Base-by-base conservation (phyloP, 352 stramenopile species). In the Globisporangium perplexum region DNA sequence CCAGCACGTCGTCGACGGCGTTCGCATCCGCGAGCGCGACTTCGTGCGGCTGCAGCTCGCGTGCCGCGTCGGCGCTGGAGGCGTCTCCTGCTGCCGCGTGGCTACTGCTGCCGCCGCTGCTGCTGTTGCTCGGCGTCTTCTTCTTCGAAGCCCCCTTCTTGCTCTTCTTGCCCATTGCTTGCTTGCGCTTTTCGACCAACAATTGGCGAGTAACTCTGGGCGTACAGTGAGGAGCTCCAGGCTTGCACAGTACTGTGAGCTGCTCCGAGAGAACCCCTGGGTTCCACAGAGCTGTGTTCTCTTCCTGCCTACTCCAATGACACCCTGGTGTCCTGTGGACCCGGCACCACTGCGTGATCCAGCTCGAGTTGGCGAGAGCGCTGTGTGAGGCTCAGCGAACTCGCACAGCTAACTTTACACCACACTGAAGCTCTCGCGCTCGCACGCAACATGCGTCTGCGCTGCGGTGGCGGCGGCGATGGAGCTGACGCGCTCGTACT, bases 11-110 rank as follows among this genome's bases (percentile, higher is more conserved):
- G 0, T 45, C 41, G 17, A 79, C 57, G 20, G 68, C 62, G 38
- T 91, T 91, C 22, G 77, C 81, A 3, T 65, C 66, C 17, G 61
- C 65, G 15, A 93, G 54, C 3, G 71, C 63, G 12, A 53, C 24
- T 41, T 60, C 60, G 10, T 46, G 36, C 20, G 39, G 50, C 33
- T 33, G 36, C 43, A 54, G 38, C n/a, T 38, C 17, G 17, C 23
- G 35, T 7, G 58, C 18, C 4, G 26, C 11, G 8, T 12, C 30
- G 14, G 33, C 33, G 33, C 33, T 18, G 33, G 33, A 1, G 33
- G 33, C 14, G 33, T 18, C 33, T 5, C 7, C 33, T 18, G 33
- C 8, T 24, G 8, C n/a, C 28, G 17, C 26, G 22, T 51, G 18
- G 4, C n/a, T n/a, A n/a, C n/a, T n/a, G n/a, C n/a, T n/a, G n/a